Evolutionary conservation across 2,329 filamentous ascomycete species (phyloP).

Genomic region (Dothidotthia symphoricarpi): DNA sequence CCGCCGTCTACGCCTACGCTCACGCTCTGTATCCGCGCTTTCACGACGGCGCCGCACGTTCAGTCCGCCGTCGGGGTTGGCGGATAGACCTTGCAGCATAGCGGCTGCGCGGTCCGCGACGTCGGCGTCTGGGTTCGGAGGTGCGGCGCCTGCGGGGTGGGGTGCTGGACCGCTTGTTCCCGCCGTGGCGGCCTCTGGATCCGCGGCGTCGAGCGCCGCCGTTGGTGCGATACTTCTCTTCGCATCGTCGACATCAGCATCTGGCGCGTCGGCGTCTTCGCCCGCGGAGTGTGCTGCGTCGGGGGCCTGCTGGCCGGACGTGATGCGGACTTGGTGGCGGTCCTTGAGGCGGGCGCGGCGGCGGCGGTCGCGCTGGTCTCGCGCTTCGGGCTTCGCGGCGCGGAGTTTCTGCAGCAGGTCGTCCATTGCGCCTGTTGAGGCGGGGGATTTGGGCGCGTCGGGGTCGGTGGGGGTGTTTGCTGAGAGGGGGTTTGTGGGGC

Average conservation of each 20-base stretch:
- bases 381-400: constrained; percentile 83
- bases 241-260: constrained; percentile 47
- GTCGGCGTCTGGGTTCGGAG: constrained; percentile 50
- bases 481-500: constrained; percentile 54
- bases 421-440: constrained; percentile 91
- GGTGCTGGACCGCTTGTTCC: constrained; percentile 21
- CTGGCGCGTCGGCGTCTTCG: constrained; percentile 45
- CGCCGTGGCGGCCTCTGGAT: constrained; percentile 17
- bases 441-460: constrained; percentile 55
- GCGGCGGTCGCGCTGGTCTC: constrained; percentile 85
- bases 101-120: constrained; percentile 82
- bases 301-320: constrained; percentile 84
- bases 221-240: constrained; percentile 57
- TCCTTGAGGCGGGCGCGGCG: constrained; percentile 87
- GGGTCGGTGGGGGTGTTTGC: constrained; percentile 47
- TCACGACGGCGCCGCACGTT: constrained; percentile 65
- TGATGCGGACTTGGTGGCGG: constrained; percentile 82
- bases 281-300: constrained; percentile 60
- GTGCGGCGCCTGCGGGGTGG: constrained; percentile 43
- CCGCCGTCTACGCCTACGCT: constrained; percentile 62
- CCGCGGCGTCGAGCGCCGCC: constrained; percentile 20
- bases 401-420: constrained; percentile 90
- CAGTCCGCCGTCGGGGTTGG: constrained; percentile 48
- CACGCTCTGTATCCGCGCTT: constrained; percentile 76
- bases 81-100: constrained; percentile 74